A percentile compares a stretch with the other conserved stretches of the same genome.
phyloP scores from a whole-genome alignment of 805 yeast species.

The Komagataella kurtzmanii region DNA sequence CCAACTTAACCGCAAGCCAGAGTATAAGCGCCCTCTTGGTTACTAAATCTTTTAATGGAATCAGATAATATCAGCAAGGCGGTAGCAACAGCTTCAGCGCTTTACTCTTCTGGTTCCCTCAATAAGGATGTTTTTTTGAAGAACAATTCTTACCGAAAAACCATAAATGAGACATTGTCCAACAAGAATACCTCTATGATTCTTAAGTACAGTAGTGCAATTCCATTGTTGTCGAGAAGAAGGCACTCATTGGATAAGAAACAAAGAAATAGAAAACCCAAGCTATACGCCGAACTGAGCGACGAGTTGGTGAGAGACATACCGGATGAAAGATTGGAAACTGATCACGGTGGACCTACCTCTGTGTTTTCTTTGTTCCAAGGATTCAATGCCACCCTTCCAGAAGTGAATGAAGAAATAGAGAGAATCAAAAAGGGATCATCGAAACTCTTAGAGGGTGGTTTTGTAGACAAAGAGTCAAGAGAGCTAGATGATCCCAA shows the following conservation, averaged over 20 bases:
- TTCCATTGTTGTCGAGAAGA: conserved; percentile 6
- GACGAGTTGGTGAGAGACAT: conserved; percentile 46
- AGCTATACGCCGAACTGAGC: conserved; percentile 39
- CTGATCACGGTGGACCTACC: conserved; percentile 1
- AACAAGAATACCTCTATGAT: conserved; percentile 15
- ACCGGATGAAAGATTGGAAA: conserved; percentile 19
- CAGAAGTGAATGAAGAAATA: conserved; percentile 30
- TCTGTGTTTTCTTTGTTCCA: conserved; percentile 43
- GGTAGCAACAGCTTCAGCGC: conserved; percentile 39
- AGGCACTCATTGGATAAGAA: conserved; percentile 4
- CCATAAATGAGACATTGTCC: conserved; percentile 29
- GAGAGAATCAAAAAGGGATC: conserved; percentile 12
- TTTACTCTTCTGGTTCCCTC: conserved; percentile 19
- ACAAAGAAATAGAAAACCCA: conserved; percentile 5
- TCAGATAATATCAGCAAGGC: conserved; percentile 22
- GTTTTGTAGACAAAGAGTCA: not conserved
- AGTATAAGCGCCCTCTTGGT: not conserved
- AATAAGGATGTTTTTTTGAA: conserved; percentile 8
- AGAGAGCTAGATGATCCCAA: conserved; percentile 1
- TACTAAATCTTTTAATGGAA: not conserved
- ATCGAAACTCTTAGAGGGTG: conserved; percentile 6
- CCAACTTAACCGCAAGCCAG: not conserved
- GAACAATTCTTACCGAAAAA: conserved; percentile 24
- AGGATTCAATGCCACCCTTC: conserved; percentile 51
- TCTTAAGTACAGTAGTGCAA: conserved; percentile 8